Percentiles rank a stretch among this genome's conserved stretches.
Conservation (phyloP, 495 filamentous ascomycete genomes). For the Talaromyces adpressus region DNA sequence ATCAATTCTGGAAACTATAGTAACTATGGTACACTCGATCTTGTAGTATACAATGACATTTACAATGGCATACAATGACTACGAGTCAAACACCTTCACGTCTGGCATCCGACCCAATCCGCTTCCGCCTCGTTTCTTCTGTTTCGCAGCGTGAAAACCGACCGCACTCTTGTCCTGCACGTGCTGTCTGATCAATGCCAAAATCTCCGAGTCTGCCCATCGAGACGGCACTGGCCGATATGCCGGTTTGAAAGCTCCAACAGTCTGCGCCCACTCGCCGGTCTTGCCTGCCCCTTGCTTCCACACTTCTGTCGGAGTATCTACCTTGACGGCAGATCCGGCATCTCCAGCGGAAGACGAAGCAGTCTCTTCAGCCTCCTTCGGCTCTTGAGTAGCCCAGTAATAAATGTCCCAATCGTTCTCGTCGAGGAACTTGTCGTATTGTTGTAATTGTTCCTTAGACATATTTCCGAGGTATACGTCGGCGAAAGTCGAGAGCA, state of each 20-base stretch:
- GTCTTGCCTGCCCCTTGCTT: constrained; percentile 43
- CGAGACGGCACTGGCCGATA: constrained; percentile 82
- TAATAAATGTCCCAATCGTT: constrained; percentile 99
- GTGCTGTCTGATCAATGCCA: constrained; percentile 70
- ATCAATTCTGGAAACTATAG: not conserved
- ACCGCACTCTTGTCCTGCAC: constrained; percentile 55
- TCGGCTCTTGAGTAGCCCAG: constrained; percentile 92
- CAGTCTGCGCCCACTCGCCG: constrained; percentile 95
- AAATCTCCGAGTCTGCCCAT: constrained; percentile 76
- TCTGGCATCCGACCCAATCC: constrained; percentile 47
- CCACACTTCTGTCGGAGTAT: constrained; percentile 47
- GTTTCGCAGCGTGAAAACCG: constrained; percentile 43
- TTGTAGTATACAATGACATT: not conserved
- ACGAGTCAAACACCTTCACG: constrained; percentile 38
- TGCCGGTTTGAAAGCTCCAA: constrained; percentile 88
- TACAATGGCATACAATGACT: not conserved
- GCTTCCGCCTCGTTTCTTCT: constrained; percentile 37
- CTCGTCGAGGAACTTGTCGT: constrained; percentile 93
- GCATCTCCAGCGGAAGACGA: constrained; percentile 17
- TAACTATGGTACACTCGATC: not conserved
- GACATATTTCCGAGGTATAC: constrained; percentile 67
- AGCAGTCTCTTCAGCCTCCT: constrained; percentile 26
- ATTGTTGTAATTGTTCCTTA: constrained; percentile 65
- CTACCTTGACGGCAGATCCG: constrained; percentile 28
- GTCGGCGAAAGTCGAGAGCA: constrained; percentile 93